Conservation (phyloP, 2,329 filamentous ascomycete genomes). For the Cladophialophora chaetospira region DNA sequence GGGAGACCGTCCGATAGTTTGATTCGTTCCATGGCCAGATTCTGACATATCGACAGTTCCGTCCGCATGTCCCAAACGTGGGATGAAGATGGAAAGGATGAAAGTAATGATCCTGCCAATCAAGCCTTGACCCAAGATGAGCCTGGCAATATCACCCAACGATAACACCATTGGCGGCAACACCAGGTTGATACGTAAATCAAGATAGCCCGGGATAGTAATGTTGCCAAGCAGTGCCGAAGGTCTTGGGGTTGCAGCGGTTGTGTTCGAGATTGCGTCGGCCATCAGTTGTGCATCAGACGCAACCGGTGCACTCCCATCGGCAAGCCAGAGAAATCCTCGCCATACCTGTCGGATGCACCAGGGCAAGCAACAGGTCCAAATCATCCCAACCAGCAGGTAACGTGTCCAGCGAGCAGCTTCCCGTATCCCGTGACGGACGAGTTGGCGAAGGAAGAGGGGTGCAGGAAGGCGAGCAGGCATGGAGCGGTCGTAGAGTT, state of each 20-base stretch:
- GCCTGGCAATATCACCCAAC: slow-evolving; percentile 19
- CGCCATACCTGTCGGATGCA: slow-evolving; percentile 91
- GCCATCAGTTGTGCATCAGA: slow-evolving; percentile 9
- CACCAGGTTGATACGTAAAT: slow-evolving; percentile 20
- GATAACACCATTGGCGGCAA: slow-evolving; percentile 26
- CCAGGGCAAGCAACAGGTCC: slow-evolving; percentile 86
- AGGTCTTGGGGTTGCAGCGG: background rate
- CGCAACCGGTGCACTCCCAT: slow-evolving; percentile 63
- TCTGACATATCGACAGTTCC: slow-evolving; percentile 1
- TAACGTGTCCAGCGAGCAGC: slow-evolving; percentile 77
- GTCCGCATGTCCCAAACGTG: background rate
- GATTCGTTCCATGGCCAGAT: slow-evolving; percentile 15
- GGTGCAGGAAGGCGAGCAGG: slow-evolving; percentile 76
- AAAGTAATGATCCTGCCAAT: slow-evolving; percentile 20
- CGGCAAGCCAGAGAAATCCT: slow-evolving; percentile 90
- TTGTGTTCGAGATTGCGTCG: slow-evolving; percentile 11
- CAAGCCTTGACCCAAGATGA: slow-evolving; percentile 22
- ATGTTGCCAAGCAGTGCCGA: slow-evolving; percentile 3
- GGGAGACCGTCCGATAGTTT: slow-evolving; percentile 39
- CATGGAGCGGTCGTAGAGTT: slow-evolving; percentile 95
- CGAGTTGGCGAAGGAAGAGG: slow-evolving; percentile 77
- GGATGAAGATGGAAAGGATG: slow-evolving; percentile 20
- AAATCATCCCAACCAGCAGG: slow-evolving; percentile 77
- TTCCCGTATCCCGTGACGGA: slow-evolving; percentile 71
- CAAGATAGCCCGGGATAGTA: slow-evolving; percentile 15